phyloP scores from a whole-genome alignment of 192 early-diverging fungal genomes.

The Funneliformis geosporum region DNA sequence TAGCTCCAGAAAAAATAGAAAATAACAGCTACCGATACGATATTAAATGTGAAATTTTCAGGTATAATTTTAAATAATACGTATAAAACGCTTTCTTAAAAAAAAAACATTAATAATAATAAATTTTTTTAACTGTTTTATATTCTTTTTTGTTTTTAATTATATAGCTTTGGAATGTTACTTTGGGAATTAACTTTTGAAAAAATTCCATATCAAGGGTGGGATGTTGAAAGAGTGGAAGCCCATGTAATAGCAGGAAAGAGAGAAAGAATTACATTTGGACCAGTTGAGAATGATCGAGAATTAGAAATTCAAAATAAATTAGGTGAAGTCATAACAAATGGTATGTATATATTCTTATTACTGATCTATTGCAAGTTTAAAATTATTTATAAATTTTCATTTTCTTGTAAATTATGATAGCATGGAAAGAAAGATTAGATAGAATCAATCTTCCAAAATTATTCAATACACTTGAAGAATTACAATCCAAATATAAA shows the following conservation, averaged over 20 bases:
- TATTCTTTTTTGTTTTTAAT: no score
- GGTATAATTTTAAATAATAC: not conserved
- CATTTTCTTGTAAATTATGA: not conserved
- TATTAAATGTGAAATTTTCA: slow-evolving; percentile 14
- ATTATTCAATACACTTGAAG: not conserved
- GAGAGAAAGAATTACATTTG: not conserved
- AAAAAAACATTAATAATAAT: no score
- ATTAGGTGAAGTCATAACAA: not conserved
- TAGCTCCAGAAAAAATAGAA: slow-evolving; percentile 8
- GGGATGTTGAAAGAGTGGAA: not conserved
- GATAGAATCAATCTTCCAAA: not conserved
- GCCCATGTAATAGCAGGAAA: not conserved
- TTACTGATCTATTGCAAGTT: no score
- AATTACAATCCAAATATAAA: not conserved
- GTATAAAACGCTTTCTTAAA: no score
- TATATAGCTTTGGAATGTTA: slow-evolving; percentile 19
- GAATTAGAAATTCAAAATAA: no score
- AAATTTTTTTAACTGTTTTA: no score
- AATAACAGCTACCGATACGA: not conserved
- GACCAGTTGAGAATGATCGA: not conserved
- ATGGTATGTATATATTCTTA: not conserved
- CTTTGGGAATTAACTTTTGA: slow-evolving; percentile 2
- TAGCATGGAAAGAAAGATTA: slow-evolving; percentile 9
- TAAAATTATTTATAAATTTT: no score
- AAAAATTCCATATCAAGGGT: not conserved